Evolutionary conservation across 176 grass and related monocot genomes (phyloP).

Genomic region (Eremochloa ophiuroides): DNA sequence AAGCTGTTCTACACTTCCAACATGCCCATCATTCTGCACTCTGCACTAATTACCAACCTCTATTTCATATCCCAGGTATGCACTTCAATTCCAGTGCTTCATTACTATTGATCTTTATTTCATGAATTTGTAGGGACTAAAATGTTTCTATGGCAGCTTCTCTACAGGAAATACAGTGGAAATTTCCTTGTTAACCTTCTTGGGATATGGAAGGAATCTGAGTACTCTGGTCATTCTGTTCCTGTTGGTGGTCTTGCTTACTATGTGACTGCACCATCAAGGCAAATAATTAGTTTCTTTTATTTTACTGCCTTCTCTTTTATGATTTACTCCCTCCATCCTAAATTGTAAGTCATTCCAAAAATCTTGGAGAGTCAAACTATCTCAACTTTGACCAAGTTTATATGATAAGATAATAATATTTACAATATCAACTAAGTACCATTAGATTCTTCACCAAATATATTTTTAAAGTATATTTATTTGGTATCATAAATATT

Average conservation of each 20-base stretch:
- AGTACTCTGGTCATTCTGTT: conserved; percentile 77
- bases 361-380: too few species aligned
- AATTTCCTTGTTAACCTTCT: conserved; percentile 93
- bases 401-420: too few species aligned
- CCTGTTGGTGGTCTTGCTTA: conserved; percentile 93
- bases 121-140: conserved; percentile 6
- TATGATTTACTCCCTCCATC: too few species aligned
- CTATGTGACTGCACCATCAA: conserved; percentile 93
- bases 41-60: conserved; percentile 82
- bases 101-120: neutral
- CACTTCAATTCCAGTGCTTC: neutral
- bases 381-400: too few species aligned
- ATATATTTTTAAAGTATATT: too few species aligned
- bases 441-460: too few species aligned
- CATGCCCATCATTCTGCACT: conserved; percentile 96
- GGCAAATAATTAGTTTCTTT: conserved; percentile 30
- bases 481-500: too few species aligned
- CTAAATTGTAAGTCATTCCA: too few species aligned
- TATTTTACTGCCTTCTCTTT: neutral
- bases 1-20: conserved; percentile 96
- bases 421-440: too few species aligned
- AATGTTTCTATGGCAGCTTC: conserved; percentile 41
- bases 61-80: conserved; percentile 95
- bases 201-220: conserved; percentile 86
- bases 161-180: conserved; percentile 94